A percentile compares a stretch with the other conserved stretches of the same genome.
These are phyloP conservation scores for Pholiota molesta DNA, from an alignment of 768 basidiomycete genomes.

Conservation along the genomic window DNA sequence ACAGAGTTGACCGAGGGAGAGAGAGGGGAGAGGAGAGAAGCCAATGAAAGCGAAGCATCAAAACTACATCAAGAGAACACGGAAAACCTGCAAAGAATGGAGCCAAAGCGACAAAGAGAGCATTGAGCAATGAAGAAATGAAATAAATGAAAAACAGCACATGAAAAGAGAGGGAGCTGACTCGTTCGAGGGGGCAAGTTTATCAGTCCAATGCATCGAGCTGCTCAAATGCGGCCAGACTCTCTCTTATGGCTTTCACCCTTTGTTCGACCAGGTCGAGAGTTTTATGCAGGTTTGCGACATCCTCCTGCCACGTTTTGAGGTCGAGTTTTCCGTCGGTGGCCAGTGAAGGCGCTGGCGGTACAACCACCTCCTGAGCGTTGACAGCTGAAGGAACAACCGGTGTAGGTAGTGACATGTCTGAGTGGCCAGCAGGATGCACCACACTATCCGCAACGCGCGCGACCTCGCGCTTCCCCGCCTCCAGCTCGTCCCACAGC, in stretches of 20 bases:
- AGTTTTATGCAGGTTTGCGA: conserved; percentile 46
- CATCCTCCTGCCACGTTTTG: conserved; percentile 44
- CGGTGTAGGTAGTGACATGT: background rate
- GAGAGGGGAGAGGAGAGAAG: background rate
- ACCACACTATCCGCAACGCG: conserved; percentile 13
- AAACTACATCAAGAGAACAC: background rate
- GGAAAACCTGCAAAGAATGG: background rate
- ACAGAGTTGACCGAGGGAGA: background rate
- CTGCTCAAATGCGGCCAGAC: conserved; percentile 23
- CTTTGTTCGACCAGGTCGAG: conserved; percentile 65
- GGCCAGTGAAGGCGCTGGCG: background rate
- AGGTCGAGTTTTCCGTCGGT: background rate
- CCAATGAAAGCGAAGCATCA: background rate
- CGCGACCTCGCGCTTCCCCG: conserved; percentile 36
- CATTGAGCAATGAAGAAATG: background rate
- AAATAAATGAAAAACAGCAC: background rate
- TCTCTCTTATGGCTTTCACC: conserved; percentile 49
- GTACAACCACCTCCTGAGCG: conserved; percentile 1
- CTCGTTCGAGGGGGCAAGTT: background rate
- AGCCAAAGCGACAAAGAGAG: background rate
- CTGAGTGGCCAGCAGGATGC: background rate
- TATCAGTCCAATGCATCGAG: conserved; percentile 27
- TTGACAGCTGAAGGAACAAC: background rate
- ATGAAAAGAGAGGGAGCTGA: background rate
- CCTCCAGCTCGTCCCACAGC: conserved; percentile 72